These are phyloP conservation scores for Neocatenulostroma microsporum DNA, from an alignment of 2,329 filamentous ascomycete genomes.

Conservation along the genomic window DNA sequence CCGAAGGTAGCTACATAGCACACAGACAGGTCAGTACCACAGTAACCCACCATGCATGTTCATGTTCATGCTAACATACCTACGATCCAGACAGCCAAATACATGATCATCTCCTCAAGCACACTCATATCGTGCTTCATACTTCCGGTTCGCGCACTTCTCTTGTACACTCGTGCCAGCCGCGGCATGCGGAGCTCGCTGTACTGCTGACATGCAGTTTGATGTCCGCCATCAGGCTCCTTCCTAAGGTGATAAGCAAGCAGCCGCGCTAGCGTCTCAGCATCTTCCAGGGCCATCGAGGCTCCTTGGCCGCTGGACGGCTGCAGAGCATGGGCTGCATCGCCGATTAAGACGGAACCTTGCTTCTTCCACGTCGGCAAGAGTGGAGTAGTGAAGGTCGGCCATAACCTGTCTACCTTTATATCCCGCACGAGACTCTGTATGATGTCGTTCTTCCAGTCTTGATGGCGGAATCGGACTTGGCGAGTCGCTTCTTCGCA, in stretches of 20 bases:
- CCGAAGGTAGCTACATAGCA: too few species aligned
- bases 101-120: neutral
- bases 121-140: conserved; percentile 7
- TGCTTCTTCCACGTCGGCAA: conserved; percentile 42
- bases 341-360: conserved; percentile 47
- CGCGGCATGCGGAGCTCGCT: conserved; percentile 9
- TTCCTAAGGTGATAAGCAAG: conserved; percentile 14
- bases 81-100: neutral
- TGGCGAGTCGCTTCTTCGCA: conserved; percentile 24
- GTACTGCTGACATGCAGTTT: conserved; percentile 6
- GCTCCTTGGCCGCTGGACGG: conserved; percentile 49
- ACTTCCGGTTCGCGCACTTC: conserved; percentile 2
- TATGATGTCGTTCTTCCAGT: conserved; percentile 40
- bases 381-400: conserved; percentile 42
- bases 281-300: conserved; percentile 50
- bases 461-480: conserved; percentile 34
- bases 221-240: conserved; percentile 1
- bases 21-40: neutral
- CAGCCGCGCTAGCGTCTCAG: conserved; percentile 39
- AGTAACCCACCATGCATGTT: neutral
- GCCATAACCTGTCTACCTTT: conserved; percentile 39
- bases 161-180: conserved; percentile 5
- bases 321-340: conserved; percentile 50
- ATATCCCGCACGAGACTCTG: conserved; percentile 30
- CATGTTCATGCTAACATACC: neutral